phyloP scores from a whole-genome alignment of 371 early-diverging fungal species.

The Thermomucor indicae-seudaticae region DNA sequence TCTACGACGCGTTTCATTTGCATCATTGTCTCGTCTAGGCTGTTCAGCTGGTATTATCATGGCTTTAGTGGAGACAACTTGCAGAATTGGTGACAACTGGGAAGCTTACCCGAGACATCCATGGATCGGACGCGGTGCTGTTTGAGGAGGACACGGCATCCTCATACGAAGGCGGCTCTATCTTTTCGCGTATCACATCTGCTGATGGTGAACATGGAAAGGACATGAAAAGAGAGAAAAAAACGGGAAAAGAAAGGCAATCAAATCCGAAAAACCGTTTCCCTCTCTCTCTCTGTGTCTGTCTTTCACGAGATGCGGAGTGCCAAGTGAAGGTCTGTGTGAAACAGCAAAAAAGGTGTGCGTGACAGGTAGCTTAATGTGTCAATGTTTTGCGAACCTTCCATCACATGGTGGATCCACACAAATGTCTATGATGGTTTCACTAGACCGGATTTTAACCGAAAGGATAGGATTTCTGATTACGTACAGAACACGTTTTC shows the following conservation, averaged over 20 bases:
- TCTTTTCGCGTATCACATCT: background rate
- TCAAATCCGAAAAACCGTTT: too few species aligned
- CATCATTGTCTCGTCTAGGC: slow-evolving; percentile 1
- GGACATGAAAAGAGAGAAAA: background rate
- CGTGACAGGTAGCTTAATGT: too few species aligned
- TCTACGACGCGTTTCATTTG: slow-evolving; percentile 5
- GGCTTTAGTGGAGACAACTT: background rate
- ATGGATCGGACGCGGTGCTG: background rate
- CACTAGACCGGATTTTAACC: too few species aligned
- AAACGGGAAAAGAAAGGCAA: background rate
- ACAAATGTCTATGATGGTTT: too few species aligned
- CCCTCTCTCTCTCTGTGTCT: too few species aligned
- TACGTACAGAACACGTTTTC: too few species aligned
- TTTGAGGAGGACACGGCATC: background rate
- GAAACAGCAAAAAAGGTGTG: too few species aligned
- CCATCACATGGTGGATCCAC: too few species aligned
- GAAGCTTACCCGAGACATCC: background rate
- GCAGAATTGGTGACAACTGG: background rate
- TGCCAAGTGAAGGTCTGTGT: too few species aligned
- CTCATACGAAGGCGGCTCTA: background rate
- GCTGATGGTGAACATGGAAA: background rate
- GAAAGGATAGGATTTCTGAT: too few species aligned
- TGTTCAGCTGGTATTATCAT: background rate
- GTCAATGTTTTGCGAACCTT: too few species aligned
- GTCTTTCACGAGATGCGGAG: too few species aligned